phyloP scores from a whole-genome alignment of 106 monocot species.

The Alisma plantagoaquatica region DNA sequence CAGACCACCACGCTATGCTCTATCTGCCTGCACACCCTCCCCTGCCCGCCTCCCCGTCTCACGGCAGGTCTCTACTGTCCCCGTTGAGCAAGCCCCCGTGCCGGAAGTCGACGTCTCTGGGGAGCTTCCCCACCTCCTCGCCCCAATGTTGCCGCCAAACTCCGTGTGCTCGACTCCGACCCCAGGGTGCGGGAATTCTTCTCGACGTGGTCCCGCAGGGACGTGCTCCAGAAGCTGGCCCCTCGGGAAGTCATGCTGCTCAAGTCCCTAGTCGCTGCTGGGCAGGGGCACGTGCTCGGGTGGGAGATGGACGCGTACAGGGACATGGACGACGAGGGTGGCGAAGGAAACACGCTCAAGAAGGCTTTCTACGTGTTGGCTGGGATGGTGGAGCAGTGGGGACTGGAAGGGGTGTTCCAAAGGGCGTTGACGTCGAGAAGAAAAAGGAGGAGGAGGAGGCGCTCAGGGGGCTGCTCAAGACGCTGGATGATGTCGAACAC shows the following conservation, averaged over 20 bases:
- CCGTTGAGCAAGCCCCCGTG: conserved; percentile 20
- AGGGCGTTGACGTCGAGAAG: conserved; percentile 2
- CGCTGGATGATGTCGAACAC: conserved; percentile 45
- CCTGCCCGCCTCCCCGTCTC: background rate
- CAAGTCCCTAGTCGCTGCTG: conserved; percentile 78
- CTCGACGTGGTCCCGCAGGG: background rate
- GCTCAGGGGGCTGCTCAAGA: conserved; percentile 46
- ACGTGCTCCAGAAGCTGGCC: conserved; percentile 10
- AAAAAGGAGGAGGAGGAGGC: conserved; percentile 6
- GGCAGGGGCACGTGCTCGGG: conserved; percentile 77
- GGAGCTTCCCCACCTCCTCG: conserved; percentile 55
- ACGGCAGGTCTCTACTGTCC: background rate
- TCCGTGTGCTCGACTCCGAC: conserved; percentile 44
- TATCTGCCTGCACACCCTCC: background rate
- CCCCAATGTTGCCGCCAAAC: conserved; percentile 26
- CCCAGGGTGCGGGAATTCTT: conserved; percentile 56
- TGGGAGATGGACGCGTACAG: conserved; percentile 23
- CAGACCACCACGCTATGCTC: background rate
- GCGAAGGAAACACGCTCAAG: conserved; percentile 31
- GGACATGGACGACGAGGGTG: background rate
- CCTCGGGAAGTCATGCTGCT: conserved; percentile 42
- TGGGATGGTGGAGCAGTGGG: conserved; percentile 67
- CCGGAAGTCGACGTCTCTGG: conserved; percentile 27
- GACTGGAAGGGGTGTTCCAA: conserved; percentile 14
- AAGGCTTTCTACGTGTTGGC: conserved; percentile 49